Conservation (phyloP, 2,329 filamentous ascomycete species). For the Aspergillus niger region DNA sequence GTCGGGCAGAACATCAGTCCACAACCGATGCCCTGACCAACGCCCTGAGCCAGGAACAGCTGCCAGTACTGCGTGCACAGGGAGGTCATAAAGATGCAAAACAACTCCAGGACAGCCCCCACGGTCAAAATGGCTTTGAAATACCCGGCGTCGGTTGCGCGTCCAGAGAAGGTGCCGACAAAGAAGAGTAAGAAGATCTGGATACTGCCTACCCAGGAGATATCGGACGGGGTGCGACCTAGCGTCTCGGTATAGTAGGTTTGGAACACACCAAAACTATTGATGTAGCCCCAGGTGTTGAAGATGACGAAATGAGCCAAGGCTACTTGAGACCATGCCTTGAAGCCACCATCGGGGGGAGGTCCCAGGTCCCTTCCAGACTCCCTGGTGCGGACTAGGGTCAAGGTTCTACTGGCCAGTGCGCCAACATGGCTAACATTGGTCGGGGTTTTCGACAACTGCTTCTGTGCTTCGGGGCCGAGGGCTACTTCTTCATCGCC, state of each 20-base stretch:
- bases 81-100: constrained; percentile 56
- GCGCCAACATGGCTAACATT: constrained; percentile 29
- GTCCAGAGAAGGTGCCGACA: constrained; percentile 54
- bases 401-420: constrained; percentile 34
- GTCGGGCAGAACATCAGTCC: constrained; percentile 59
- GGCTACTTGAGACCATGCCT: constrained; percentile 59
- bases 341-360: constrained; percentile 53
- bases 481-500: constrained; percentile 25
- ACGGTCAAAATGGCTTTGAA: constrained; percentile 49
- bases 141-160: constrained; percentile 55
- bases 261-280: constrained; percentile 60
- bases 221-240: constrained; percentile 48
- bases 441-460: constrained; percentile 26
- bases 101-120: constrained; percentile 47
- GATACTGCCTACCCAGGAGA: constrained; percentile 56
- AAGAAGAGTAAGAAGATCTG: constrained; percentile 56
- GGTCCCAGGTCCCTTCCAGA: constrained; percentile 40
- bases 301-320: constrained; percentile 58
- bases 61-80: constrained; percentile 54
- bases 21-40: constrained; percentile 60
- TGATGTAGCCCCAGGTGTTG: constrained; percentile 59
- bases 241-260: constrained; percentile 52
- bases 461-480: constrained; percentile 15
- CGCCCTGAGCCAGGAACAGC: constrained; percentile 53
- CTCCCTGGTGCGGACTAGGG: constrained; percentile 40